Base-by-base conservation (phyloP, 306 rosid species). In the Geum urbanum region DNA sequence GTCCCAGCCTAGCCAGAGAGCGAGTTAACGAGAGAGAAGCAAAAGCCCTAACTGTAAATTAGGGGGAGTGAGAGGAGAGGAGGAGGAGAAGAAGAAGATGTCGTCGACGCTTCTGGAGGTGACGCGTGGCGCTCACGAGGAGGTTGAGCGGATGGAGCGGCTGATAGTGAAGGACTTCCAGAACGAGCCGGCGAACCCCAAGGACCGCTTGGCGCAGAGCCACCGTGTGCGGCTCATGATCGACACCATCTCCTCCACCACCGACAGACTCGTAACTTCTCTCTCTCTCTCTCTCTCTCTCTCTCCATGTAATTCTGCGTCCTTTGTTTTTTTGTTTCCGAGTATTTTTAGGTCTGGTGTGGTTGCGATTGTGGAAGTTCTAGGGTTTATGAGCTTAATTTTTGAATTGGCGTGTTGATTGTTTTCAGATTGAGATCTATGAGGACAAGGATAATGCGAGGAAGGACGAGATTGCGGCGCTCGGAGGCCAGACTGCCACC, bases 391-490 rank as follows among this genome's bases (percentile, higher is more conserved):
- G 48, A 7, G 18, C 11, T 11, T 14, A 56, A 18, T 13, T 55
- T 32, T 20, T 54, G 18, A 63, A 13, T 61, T 79, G 55, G 62
- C 60, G n/a, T 72, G 16, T 64, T 60, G 12, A n/a, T 32, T 70
- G 7, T 45, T 66, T 78, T 75, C 79, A 94, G 98, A 79, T 86
- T 84, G 96, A 86, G 72, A 83, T 86, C 57, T 91, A 94, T 37
- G 97, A 88, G 55, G 99, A 94, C 63, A 84, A 80, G 46, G 99
- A 91, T 74, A 80, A 18, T 83, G 96, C 97, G 0, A 85, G 99
- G 85, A 91, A 88, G 83, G 99, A 91, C 72, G 99, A 94, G 84
- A 88, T 94, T 84, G 96, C 95, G 14, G 96, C 97, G 39, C 85
- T 94, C 11, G 99, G 99, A 59, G 99, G 99, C 14, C 99, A 94